phyloP scores from a whole-genome alignment of 129 eudicot species.

The Flaveria robusta region DNA sequence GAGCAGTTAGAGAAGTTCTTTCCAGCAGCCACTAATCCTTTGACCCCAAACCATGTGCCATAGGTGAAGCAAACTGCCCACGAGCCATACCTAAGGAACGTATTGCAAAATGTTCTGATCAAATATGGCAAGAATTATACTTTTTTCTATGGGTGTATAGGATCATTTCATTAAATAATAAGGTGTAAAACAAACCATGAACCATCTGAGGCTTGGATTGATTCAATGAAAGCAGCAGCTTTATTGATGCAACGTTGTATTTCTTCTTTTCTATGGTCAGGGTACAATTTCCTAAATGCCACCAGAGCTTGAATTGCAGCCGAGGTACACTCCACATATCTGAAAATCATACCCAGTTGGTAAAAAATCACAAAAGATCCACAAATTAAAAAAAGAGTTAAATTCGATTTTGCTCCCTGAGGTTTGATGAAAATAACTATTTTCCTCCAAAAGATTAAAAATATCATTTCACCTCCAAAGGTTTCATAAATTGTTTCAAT shows the following conservation, averaged over 20 bases:
- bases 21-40: constrained; percentile 88
- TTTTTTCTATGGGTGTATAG: not conserved
- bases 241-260: constrained; percentile 56
- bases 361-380: constrained; percentile 17
- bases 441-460: too few species aligned
- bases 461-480: too few species aligned
- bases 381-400: not conserved
- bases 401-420: too few species aligned
- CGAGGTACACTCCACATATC: constrained; percentile 96
- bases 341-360: constrained; percentile 26
- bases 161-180: constrained; percentile 18
- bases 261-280: constrained; percentile 79
- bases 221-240: constrained; percentile 70
- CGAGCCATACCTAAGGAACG: constrained; percentile 86
- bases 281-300: constrained; percentile 65
- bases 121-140: not conserved
- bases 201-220: constrained; percentile 73
- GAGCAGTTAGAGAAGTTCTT: constrained; percentile 58
- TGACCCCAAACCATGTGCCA: constrained; percentile 94
- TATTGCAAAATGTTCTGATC: constrained; percentile 17
- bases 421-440: too few species aligned
- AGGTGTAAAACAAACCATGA: constrained; percentile 67
- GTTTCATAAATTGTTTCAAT: too few species aligned
- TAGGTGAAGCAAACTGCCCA: constrained; percentile 98
- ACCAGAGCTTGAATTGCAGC: constrained; percentile 85